These are phyloP conservation scores for Sporormia fimetaria DNA, from an alignment of 495 filamentous ascomycete species.

Conservation along the genomic window DNA sequence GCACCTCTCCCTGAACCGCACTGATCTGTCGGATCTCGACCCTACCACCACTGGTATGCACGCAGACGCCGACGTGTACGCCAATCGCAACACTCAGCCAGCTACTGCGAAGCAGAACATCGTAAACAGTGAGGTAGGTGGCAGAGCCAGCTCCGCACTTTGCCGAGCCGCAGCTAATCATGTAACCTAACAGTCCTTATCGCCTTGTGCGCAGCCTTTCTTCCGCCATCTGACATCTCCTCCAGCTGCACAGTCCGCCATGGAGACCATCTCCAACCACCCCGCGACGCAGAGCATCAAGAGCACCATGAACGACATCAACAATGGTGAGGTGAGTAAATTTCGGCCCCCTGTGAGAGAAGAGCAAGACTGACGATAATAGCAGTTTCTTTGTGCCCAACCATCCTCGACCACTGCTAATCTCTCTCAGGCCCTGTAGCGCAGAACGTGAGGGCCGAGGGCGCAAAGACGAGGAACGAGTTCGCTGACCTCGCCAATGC, in stretches of 20 bases:
- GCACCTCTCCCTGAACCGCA: conserved; percentile 20
- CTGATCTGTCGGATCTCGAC: conserved; percentile 16
- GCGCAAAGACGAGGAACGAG: conserved; percentile 58
- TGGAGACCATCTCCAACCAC: conserved; percentile 31
- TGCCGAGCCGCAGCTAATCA: conserved; percentile 25
- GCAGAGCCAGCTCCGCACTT: conserved; percentile 10
- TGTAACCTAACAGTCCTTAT: conserved; percentile 18
- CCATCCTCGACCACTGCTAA: conserved; percentile 7
- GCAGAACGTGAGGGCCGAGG: conserved; percentile 63
- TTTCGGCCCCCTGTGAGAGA: neutral
- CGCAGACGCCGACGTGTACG: conserved; percentile 9
- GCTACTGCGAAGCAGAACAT: conserved; percentile 24
- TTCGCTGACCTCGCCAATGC: conserved; percentile 63
- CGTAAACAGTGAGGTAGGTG: conserved; percentile 32
- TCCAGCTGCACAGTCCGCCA: conserved; percentile 34
- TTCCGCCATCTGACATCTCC: conserved; percentile 12
- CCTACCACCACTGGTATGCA: conserved; percentile 17
- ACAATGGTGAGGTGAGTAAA: conserved; percentile 31
- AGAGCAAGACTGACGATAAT: too few relatives aligned
- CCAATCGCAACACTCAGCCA: conserved; percentile 12
- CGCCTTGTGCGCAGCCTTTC: conserved; percentile 18
- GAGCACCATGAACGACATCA: conserved; percentile 25
- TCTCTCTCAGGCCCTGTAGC: conserved; percentile 54
- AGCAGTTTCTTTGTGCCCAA: too few relatives aligned
- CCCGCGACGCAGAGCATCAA: conserved; percentile 30